Percentiles rank a stretch among this genome's conserved stretches.
Conservation (phyloP, 1,284 basidiomycete genomes). For the Mycena sp. region DNA sequence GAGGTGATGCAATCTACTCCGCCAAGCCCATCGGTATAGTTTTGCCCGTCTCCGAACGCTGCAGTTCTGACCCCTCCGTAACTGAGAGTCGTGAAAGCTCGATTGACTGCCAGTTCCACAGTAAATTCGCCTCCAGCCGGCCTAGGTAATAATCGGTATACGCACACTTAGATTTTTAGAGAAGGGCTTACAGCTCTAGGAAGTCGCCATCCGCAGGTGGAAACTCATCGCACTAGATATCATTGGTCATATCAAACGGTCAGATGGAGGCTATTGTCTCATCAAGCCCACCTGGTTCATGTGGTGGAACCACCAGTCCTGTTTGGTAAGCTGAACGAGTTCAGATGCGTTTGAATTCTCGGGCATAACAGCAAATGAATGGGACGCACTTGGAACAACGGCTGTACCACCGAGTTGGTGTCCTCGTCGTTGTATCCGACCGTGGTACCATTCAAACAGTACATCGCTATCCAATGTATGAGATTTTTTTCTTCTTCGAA, state of each 20-base stretch:
- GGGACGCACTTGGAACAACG: constrained; percentile 42
- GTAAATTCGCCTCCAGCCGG: constrained; percentile 55
- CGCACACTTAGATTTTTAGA: background rate
- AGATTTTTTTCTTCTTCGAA: no score
- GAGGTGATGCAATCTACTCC: constrained; percentile 44
- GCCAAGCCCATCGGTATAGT: constrained; percentile 43
- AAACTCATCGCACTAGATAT: constrained; percentile 42
- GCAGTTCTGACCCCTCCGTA: constrained; percentile 44
- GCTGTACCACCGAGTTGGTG: constrained; percentile 48
- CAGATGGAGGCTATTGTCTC: no score
- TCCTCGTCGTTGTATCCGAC: constrained; percentile 45
- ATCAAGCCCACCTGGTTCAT: constrained; percentile 47
- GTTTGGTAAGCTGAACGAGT: constrained; percentile 40
- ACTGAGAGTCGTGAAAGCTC: constrained; percentile 51
- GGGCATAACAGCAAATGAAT: background rate
- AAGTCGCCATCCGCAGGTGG: constrained; percentile 55
- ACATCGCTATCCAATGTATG: constrained; percentile 19
- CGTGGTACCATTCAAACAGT: constrained; percentile 41
- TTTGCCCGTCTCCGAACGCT: constrained; percentile 51
- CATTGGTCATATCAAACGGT: background rate
- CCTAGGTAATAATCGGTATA: constrained; percentile 34
- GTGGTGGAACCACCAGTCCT: constrained; percentile 53
- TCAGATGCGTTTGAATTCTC: background rate
- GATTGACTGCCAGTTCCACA: constrained; percentile 54
- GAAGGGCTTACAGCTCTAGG: constrained; percentile 50